These are phyloP conservation scores for Nigrospora osmanthi DNA, from an alignment of 2,329 filamentous ascomycete species.

Conservation along the genomic window DNA sequence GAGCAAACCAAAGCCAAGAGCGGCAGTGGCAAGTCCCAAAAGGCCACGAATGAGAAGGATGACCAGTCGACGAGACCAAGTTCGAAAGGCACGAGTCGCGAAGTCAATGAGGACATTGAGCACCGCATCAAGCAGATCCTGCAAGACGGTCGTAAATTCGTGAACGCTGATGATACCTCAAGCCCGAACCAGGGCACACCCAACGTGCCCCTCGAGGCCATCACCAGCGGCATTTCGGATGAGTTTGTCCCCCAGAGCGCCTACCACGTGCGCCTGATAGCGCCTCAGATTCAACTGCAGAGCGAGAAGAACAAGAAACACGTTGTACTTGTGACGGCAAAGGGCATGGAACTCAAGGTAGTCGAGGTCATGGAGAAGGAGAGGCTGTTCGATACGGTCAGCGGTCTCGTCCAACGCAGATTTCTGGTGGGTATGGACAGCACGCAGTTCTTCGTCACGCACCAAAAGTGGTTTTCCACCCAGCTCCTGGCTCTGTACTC, in stretches of 20 bases:
- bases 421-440: constrained; percentile 96
- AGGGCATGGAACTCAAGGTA: constrained; percentile 97
- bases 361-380: constrained; percentile 98
- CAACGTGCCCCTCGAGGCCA: constrained; percentile 48
- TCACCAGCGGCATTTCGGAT: constrained; percentile 69
- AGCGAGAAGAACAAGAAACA: constrained; percentile 97
- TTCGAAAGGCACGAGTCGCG: constrained; percentile 40
- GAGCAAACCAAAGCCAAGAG: constrained; percentile 74
- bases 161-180: constrained; percentile 58
- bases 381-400: constrained; percentile 84
- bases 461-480: constrained; percentile 80
- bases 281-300: constrained; percentile 94
- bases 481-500: constrained; percentile 88
- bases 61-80: constrained; percentile 25
- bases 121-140: constrained; percentile 82
- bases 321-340: constrained; percentile 92
- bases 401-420: constrained; percentile 86
- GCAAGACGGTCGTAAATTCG: constrained; percentile 75
- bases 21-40: constrained; percentile 4
- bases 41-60: constrained; percentile 14
- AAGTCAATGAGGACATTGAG: constrained; percentile 60
- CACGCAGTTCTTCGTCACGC: constrained; percentile 95
- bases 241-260: constrained; percentile 89
- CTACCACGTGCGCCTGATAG: constrained; percentile 91
- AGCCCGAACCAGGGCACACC: constrained; percentile 19